Percentiles rank a stretch among this genome's conserved stretches.
Conservation (phyloP, 306 rosid genomes). For the Quillaja saponaria region DNA sequence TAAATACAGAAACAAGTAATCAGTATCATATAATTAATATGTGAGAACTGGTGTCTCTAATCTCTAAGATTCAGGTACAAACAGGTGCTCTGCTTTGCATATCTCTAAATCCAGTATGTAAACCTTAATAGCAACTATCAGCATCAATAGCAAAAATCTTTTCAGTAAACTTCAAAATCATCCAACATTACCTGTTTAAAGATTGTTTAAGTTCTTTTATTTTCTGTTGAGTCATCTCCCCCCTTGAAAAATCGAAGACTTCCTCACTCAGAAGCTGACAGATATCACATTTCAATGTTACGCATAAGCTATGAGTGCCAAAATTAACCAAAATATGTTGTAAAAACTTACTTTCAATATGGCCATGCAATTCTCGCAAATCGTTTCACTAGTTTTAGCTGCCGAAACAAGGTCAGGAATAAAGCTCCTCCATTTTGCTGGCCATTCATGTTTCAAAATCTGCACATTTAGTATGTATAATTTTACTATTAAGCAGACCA, state of each 20-base stretch:
- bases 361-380: conserved; percentile 96
- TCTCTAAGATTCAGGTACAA: too few species aligned
- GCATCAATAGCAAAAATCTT: too few species aligned
- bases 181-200: conserved; percentile 65
- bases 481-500: conserved; percentile 17
- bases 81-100: too few species aligned
- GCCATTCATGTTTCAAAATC: conserved; percentile 99
- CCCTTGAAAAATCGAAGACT: conserved; percentile 72
- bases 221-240: conserved; percentile 69
- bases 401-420: conserved; percentile 95
- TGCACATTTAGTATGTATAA: conserved; percentile 35
- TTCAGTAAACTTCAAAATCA: conserved; percentile 3
- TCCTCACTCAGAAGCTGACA: conserved; percentile 67
- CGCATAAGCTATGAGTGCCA: not conserved
- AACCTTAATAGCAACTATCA: too few species aligned
- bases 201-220: conserved; percentile 68
- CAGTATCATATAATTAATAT: too few species aligned
- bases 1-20: too few species aligned
- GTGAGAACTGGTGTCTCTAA: too few species aligned
- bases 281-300: conserved; percentile 14
- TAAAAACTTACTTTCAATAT: conserved; percentile 68
- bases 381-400: conserved; percentile 92
- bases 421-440: conserved; percentile 85
- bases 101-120: too few species aligned
- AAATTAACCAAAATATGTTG: not conserved